Percentiles rank a stretch among this genome's conserved stretches.
phyloP scores from a whole-genome alignment of 768 basidiomycete species.

The Pleurotus djamor region DNA sequence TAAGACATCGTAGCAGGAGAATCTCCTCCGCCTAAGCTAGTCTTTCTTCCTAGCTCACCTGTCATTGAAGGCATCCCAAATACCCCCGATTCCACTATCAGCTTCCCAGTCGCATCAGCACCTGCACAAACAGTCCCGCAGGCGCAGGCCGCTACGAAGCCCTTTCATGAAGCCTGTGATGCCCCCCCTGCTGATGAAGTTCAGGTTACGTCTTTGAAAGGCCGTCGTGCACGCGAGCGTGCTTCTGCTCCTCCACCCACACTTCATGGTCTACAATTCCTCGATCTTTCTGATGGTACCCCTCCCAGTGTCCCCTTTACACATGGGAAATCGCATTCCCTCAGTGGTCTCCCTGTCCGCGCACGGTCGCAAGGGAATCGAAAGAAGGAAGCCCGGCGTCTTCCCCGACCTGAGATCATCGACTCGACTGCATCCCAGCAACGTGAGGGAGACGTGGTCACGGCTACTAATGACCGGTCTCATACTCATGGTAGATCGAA shows the following conservation, averaged over 20 bases:
- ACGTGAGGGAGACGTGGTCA: too few relatives aligned
- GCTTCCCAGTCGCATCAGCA: background rate
- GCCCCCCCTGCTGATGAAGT: background rate
- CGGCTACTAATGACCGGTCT: background rate
- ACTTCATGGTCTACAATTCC: background rate
- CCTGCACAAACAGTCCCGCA: too few relatives aligned
- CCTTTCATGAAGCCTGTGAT: background rate
- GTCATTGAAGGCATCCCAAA: background rate
- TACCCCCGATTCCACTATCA: background rate
- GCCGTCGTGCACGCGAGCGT: background rate
- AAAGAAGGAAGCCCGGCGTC: background rate
- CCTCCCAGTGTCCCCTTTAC: background rate
- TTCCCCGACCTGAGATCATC: background rate
- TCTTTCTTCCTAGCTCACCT: background rate
- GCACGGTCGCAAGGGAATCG: background rate
- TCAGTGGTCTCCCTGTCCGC: background rate
- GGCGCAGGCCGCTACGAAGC: background rate
- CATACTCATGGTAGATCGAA: conserved; percentile 16
- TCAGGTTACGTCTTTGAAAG: background rate
- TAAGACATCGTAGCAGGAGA: background rate
- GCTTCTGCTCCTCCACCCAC: conserved; percentile 5
- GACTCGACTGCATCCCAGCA: background rate
- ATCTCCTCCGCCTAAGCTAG: background rate
- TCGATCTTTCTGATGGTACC: conserved; percentile 1
- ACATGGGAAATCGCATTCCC: background rate